Conservation (phyloP, 2,329 filamentous ascomycete species). For the Dryadomyces sulphureus region DNA sequence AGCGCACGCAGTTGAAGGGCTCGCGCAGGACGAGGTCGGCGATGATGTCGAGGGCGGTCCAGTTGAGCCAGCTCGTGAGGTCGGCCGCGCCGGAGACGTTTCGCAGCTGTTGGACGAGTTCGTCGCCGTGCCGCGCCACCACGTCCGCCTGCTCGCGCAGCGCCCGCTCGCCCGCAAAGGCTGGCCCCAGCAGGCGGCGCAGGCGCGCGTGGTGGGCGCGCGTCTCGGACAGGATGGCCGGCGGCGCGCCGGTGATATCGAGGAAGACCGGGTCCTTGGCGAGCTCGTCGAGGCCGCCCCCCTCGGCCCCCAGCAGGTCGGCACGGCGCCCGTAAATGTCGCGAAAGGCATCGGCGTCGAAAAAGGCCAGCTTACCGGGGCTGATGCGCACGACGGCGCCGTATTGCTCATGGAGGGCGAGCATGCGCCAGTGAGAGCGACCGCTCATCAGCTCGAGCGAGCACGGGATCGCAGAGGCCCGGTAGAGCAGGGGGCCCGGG, state of each 20-base stretch:
- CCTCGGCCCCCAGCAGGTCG: neutral
- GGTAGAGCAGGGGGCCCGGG: conserved; percentile 12
- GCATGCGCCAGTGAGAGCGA: neutral
- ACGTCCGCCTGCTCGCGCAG: neutral
- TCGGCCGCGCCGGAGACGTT: neutral
- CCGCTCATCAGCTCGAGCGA: neutral
- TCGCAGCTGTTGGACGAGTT: conserved; percentile 17
- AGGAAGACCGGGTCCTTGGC: neutral
- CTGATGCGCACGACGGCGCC: conserved; percentile 26
- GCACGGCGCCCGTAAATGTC: conserved; percentile 13
- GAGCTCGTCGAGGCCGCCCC: neutral
- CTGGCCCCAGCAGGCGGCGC: conserved; percentile 21
- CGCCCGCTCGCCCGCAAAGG: conserved; percentile 17
- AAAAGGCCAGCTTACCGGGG: conserved; percentile 25
- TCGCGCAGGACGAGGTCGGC: neutral
- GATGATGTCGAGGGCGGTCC: neutral
- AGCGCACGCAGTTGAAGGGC: neutral
- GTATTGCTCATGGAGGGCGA: conserved; percentile 18
- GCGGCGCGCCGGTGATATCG: neutral
- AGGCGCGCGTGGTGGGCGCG: conserved; percentile 7
- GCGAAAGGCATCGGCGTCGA: conserved; percentile 19
- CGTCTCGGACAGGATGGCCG: neutral
- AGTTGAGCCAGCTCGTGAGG: neutral
- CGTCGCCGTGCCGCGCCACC: conserved; percentile 17
- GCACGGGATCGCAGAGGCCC: neutral